These are phyloP conservation scores for Myxozyma monticola DNA, from an alignment of 805 yeast genomes.

Conservation along the genomic window DNA sequence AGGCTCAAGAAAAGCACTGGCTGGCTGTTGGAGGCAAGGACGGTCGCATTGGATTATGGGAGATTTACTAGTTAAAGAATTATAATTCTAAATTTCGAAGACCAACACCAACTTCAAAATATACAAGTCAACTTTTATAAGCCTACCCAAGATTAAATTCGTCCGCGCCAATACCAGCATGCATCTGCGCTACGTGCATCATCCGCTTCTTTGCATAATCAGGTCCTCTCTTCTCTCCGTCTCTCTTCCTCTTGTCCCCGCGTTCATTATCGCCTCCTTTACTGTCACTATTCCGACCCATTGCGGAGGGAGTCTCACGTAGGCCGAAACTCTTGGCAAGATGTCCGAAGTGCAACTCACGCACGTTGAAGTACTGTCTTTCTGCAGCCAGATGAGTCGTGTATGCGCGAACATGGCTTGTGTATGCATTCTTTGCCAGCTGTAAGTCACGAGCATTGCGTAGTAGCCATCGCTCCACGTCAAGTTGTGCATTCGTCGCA, in stretches of 20 bases:
- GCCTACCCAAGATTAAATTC: slow-evolving; percentile 66
- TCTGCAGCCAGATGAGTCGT: slow-evolving; percentile 89
- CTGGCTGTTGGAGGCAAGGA: slow-evolving; percentile 57
- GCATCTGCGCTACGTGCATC: slow-evolving; percentile 72
- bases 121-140: neutral
- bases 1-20: slow-evolving; percentile 32
- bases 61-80: slow-evolving; percentile 20
- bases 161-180: slow-evolving; percentile 60
- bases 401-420: slow-evolving; percentile 90
- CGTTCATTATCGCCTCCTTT: neutral
- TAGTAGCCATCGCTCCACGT: slow-evolving; percentile 83
- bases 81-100: neutral
- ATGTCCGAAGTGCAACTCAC: slow-evolving; percentile 87
- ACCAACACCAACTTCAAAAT: neutral
- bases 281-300: slow-evolving; percentile 65
- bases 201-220: slow-evolving; percentile 71
- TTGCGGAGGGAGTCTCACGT: slow-evolving; percentile 81
- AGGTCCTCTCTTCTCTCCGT: slow-evolving; percentile 44
- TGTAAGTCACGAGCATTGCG: slow-evolving; percentile 60
- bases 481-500: slow-evolving; percentile 95
- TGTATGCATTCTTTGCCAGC: slow-evolving; percentile 76
- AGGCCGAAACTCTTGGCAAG: slow-evolving; percentile 92
- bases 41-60: slow-evolving; percentile 51
- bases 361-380: slow-evolving; percentile 76
- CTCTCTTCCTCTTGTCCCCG: slow-evolving; percentile 34